Base-by-base conservation (phyloP, 331 rosid genomes). In the Phaseolus coccineus region DNA sequence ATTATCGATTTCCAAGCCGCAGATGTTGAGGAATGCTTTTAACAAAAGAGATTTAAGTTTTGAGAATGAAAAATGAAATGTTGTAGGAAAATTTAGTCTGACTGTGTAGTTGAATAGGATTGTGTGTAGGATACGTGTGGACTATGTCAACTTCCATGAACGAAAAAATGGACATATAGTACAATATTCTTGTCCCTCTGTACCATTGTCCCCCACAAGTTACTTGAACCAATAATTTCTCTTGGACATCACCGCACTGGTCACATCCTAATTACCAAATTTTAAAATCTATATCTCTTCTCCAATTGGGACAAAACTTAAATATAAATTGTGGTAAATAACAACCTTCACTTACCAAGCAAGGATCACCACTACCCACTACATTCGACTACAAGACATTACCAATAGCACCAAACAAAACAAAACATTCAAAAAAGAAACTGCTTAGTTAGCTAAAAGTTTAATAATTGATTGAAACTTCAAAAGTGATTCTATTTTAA, bases 271-370 rank as follows among this genome's bases (percentile, higher is more conserved):
- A 30, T 74, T 44, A 59, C 30, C 79, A 61, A 8, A 0, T 76
- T 46, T 59, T 46, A 44, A 40, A 13, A 48, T 61, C 61, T 2
- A 16, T 15, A 27, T 44, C 42, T 42, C 44, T 9, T 62, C 12
- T 30, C 65, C 12, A 14, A 44, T 25, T 25, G n/a, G 59, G 40
- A 11, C 71, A 75, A 12, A 75, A 47, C 14, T 28, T 42, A 9
- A 57, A 24, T 58, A 10, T 33, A 15, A 46, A 61, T 13, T 3
- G 12, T 13, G 44, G 3, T 14, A 40, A 15, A 22, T 58, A 4
- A 74, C 72, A 16, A 61, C 0, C 48, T 52, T 71, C 35, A 74
- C 79, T 57, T 4, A 44, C 61, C 70, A 46, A 42, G 59, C 70
- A 27, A 2, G 59, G 27, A 42, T 58, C 9, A 55, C 77, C 40